phyloP scores from a whole-genome alignment of 2,329 filamentous ascomycete species.

The Macrophomina pseudophaseolina region DNA sequence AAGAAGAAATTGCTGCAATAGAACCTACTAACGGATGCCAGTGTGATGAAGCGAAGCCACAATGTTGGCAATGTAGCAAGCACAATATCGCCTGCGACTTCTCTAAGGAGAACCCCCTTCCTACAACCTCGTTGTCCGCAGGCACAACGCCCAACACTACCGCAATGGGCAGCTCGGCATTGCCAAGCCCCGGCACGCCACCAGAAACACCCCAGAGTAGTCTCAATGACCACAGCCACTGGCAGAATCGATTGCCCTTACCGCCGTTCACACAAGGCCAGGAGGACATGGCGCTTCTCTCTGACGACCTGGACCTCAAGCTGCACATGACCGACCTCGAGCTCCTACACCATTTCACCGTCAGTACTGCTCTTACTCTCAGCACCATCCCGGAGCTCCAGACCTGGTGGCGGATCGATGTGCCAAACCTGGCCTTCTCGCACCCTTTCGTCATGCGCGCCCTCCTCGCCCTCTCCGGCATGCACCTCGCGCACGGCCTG shows the following conservation, averaged over 20 bases:
- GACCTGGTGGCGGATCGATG: constrained; percentile 31
- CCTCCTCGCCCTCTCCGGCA: constrained; percentile 51
- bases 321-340: constrained; percentile 32
- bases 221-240: neutral
- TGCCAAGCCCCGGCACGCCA: neutral
- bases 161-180: neutral
- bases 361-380: constrained; percentile 35
- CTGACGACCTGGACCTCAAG: neutral
- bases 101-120: neutral
- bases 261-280: neutral
- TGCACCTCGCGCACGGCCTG: constrained; percentile 49
- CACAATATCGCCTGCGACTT: constrained; percentile 37
- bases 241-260: neutral
- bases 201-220: neutral
- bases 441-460: constrained; percentile 52
- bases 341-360: constrained; percentile 40
- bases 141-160: constrained; percentile 12
- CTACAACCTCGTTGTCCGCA: constrained; percentile 3
- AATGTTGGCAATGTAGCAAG: constrained; percentile 39
- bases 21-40: constrained; percentile 22
- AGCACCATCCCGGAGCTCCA: constrained; percentile 30
- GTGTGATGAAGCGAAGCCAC: constrained; percentile 40
- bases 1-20: neutral
- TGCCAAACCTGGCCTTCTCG: constrained; percentile 46
- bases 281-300: neutral